Percentiles rank a stretch among this genome's conserved stretches.
Conservation (phyloP, 192 early-diverging fungal genomes). For the Podila verticillata region DNA sequence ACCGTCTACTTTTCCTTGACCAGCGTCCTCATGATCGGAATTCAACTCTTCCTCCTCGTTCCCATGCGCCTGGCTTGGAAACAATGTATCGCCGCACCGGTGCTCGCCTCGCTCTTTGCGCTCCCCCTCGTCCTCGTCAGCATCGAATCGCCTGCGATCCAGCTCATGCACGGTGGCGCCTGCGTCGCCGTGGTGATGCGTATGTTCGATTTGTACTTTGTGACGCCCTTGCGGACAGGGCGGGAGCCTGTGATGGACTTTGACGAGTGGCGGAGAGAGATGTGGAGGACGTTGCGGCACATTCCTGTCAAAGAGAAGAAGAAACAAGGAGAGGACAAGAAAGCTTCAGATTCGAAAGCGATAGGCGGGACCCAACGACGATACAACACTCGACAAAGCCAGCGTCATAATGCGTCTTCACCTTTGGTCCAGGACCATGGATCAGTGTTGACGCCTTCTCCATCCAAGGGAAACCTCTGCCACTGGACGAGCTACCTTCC, state of each 20-base stretch:
- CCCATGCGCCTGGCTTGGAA: conserved; percentile 18
- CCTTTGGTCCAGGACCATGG: no score
- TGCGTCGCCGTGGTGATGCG: conserved; percentile 38
- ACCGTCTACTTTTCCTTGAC: conserved; percentile 26
- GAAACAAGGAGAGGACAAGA: background rate
- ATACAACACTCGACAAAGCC: conserved; percentile 5
- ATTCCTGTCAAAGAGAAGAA: conserved; percentile 10
- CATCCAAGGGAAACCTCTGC: background rate
- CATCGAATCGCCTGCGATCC: conserved; percentile 10
- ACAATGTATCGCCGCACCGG: conserved; percentile 27
- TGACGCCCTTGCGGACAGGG: conserved; percentile 41
- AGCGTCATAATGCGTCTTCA: background rate
- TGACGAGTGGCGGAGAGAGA: conserved; percentile 40
- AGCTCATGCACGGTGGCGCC: conserved; percentile 12
- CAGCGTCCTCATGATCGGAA: conserved; percentile 29
- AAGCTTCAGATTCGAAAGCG: no score
- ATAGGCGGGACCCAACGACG: background rate
- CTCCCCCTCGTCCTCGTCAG: conserved; percentile 17
- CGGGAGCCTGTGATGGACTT: conserved; percentile 30
- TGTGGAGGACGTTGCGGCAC: conserved; percentile 45
- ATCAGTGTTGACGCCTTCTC: no score
- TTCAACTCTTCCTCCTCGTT: conserved; percentile 39
- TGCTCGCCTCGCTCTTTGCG: conserved; percentile 8
- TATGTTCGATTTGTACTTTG: conserved; percentile 32
- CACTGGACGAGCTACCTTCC: conserved; percentile 42